Base-by-base conservation (phyloP, 2,329 filamentous ascomycete species). In the Aureobasidium sp. region DNA sequence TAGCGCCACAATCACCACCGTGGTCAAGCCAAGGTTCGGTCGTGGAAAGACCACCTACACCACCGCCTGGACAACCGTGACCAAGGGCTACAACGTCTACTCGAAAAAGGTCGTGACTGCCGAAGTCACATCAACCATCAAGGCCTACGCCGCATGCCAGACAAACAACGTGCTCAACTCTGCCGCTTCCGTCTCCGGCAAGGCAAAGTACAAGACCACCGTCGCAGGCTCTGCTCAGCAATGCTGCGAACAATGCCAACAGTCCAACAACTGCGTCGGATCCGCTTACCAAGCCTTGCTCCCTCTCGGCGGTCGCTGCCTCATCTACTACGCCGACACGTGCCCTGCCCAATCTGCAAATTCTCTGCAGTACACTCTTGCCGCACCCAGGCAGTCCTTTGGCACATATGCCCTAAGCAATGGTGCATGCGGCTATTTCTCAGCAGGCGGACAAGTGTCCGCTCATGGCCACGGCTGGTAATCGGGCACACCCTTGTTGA, bases 171-270 rank as follows among this genome's bases (percentile, higher is more conserved):
- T 63, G 19, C 59, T 63, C 40, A 59, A 49, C 35, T 31, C 59
- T 4, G 47, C 42, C 9, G 53, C 43, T 37, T 37, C 42, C 15
- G 42, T 51, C 29, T 50, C 45, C 38, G 55, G 45, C 17, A 55
- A 63, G 9, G 51, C 62, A 25, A 46, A 35, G 33, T 61, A 37
- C 40, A 57, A 63, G 42, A 50, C 57, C 46, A 60, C 59, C 11
- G 31, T 55, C 19, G 58, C 59, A 37, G 27, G 47, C n/a, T 54
- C 50, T 1, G 53, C 51, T 15, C 43, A 63, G 27, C 51, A 63
- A 25, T 63, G 62, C 21, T 63, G 62, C 49, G 59, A 53, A 19
- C 59, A 63, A 42, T 63, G 62, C 27, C 58, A 61, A 17, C 50
- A 60, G 49, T 42, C 55, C 10, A 47, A n/a, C 33, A 40, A 49